phyloP scores from a whole-genome alignment of 1,139 yeast species.

The Chernovozyma sophiae-reginae region DNA sequence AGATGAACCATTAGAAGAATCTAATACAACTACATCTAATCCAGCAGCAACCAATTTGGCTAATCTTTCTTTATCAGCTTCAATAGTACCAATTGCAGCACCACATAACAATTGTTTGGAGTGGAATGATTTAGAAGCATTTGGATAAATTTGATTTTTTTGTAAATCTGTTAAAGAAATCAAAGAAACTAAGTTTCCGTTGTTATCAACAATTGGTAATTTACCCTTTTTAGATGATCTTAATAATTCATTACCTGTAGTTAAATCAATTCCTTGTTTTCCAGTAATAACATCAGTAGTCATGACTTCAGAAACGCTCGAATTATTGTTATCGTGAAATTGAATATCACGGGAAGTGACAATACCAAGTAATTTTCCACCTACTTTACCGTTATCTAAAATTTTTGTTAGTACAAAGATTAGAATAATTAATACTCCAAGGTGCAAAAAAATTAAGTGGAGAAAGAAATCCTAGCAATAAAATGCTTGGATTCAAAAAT shows the following conservation, averaged over 20 bases:
- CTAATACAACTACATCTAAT: constrained; percentile 91
- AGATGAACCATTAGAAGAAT: constrained; percentile 98
- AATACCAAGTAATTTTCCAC: constrained; percentile 90
- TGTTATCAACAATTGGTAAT: constrained; percentile 81
- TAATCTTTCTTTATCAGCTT: constrained; percentile 83
- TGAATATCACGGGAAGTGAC: constrained; percentile 96
- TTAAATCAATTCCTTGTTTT: constrained; percentile 69
- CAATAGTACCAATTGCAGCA: constrained; percentile 96
- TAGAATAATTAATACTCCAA: constrained; percentile 11
- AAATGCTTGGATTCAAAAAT: too few relatives aligned
- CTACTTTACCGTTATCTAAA: constrained; percentile 77
- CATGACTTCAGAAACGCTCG: constrained; percentile 77
- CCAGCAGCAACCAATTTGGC: constrained; percentile 89
- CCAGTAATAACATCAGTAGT: constrained; percentile 86
- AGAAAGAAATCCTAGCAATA: too few relatives aligned
- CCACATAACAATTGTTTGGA: constrained; percentile 97
- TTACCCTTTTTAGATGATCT: constrained; percentile 96
- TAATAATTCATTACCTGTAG: constrained; percentile 85
- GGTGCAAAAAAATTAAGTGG: background rate
- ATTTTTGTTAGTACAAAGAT: constrained; percentile 15
- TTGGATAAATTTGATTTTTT: constrained; percentile 90
- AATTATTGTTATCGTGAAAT: constrained; percentile 72
- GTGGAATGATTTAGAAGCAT: constrained; percentile 87
- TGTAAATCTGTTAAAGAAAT: constrained; percentile 95
- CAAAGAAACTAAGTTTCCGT: constrained; percentile 78